Base-by-base conservation (phyloP, 208 protist species). In the Trypanosoma rangeli region DNA sequence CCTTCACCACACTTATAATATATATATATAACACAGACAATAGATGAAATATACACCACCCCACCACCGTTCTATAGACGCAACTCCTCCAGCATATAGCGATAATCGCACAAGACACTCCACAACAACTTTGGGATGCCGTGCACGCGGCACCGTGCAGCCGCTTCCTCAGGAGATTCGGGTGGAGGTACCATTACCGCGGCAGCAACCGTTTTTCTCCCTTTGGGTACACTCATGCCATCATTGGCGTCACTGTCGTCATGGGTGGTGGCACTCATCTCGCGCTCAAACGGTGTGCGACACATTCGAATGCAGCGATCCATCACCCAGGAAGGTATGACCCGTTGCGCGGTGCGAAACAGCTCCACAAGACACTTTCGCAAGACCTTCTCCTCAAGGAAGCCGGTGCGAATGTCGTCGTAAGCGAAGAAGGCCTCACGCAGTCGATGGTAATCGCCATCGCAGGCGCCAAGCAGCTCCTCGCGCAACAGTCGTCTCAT, bases 91-190 rank as follows among this genome's bases (percentile, higher is more conserved):
- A 90, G 44, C 29, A 82, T 39, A 28, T 84, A 86, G 26, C 76
- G 74, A 69, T 90, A 90, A 52, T 86, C 81, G 62, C 84, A 90
- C 46, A 85, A 44, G 0, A 74, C 69, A 28, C 9, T 16, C 33
- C 74, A 77, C 39, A 71, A 29, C 33, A 62, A 33, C 18, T 52
- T 39, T 8, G 83, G 77, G 29, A 85, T 70, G 5, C 73, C 56
- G 24, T 71, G 68, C 28, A 74, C 74, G 16, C 80, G 77, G 5
- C 53, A 70, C 20, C 70, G 67, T 13, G 80, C 80, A 3, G 50
- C 62, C 50, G 61, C 67, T 60, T 84, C 76, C 37, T 77, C 74
- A 5, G 31, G 13, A 24, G 73, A 78, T 15, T 33, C 48, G 16
- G 72, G 46, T 49, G 52, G 50, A n/a, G 44, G 42, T n/a, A 42